Evolutionary conservation across 306 rosid species (phyloP).

Genomic region (Phaseolus lunatus): DNA sequence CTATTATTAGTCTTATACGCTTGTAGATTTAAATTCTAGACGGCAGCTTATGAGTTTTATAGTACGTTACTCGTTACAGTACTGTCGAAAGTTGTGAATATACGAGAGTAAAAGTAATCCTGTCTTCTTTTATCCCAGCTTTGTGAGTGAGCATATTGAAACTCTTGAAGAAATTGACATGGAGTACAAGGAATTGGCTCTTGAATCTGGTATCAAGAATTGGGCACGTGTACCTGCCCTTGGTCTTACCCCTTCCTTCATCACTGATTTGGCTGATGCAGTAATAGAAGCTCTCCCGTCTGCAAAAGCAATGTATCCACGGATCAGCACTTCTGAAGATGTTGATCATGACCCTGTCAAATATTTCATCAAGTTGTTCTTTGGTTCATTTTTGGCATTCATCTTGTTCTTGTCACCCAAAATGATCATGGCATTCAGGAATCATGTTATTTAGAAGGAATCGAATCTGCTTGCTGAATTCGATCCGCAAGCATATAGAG

Average conservation of each 20-base stretch:
- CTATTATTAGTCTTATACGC: constrained; percentile 2
- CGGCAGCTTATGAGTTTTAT: background rate
- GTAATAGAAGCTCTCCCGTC: constrained; percentile 93
- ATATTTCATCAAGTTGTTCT: constrained; percentile 68
- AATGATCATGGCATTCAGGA: constrained; percentile 65
- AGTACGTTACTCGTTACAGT: background rate
- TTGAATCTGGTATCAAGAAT: constrained; percentile 88
- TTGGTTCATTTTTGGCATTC: constrained; percentile 81
- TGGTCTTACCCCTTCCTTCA: constrained; percentile 82
- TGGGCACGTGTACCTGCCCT: constrained; percentile 99
- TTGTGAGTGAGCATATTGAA: constrained; percentile 99
- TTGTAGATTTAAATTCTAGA: constrained; percentile 2
- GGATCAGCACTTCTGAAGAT: constrained; percentile 54
- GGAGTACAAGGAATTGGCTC: constrained; percentile 93
- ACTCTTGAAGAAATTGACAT: constrained; percentile 98
- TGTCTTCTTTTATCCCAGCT: constrained; percentile 58
- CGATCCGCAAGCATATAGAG: constrained; percentile 18
- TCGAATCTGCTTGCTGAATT: constrained; percentile 5
- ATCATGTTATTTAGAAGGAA: constrained; percentile 54
- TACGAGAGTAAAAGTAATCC: constrained; percentile 6
- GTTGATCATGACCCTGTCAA: constrained; percentile 59
- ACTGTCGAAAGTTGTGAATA: constrained; percentile 24
- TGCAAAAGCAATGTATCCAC: constrained; percentile 68
- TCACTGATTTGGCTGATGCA: constrained; percentile 90
- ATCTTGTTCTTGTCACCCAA: constrained; percentile 77